A percentile compares a stretch with the other conserved stretches of the same genome.
Conservation (phyloP, 2,329 filamentous ascomycete species). For the Dactylellina haptotyla region DNA sequence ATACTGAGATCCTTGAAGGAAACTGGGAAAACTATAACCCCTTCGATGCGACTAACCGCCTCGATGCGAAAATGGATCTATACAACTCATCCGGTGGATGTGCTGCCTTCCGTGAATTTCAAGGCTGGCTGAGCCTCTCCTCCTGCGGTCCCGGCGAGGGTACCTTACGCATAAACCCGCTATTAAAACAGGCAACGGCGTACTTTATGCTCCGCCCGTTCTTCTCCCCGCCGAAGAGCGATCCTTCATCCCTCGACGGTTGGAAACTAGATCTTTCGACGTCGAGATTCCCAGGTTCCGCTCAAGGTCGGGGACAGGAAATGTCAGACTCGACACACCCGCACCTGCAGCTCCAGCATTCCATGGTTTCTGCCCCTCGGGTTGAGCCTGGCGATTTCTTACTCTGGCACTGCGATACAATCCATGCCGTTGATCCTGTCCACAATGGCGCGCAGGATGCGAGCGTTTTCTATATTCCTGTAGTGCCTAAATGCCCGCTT, state of each 20-base stretch:
- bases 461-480: constrained; percentile 88
- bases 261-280: constrained; percentile 63
- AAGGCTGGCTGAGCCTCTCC: constrained; percentile 88
- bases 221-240: constrained; percentile 69
- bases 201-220: constrained; percentile 87
- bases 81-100: constrained; percentile 85
- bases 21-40: constrained; percentile 84
- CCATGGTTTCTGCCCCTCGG: constrained; percentile 76
- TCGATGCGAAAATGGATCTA: constrained; percentile 75
- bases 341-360: constrained; percentile 72
- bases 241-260: constrained; percentile 62
- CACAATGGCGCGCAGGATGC: constrained; percentile 79
- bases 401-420: constrained; percentile 81
- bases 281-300: constrained; percentile 75
- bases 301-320: constrained; percentile 75
- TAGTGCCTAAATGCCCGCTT: constrained; percentile 78
- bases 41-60: constrained; percentile 78
- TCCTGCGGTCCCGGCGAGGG: constrained; percentile 77
- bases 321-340: constrained; percentile 73
- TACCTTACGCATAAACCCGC: constrained; percentile 82
- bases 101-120: constrained; percentile 85
- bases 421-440: constrained; percentile 84
- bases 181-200: constrained; percentile 77
- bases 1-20: constrained; percentile 77
- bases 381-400: constrained; percentile 80